phyloP scores from a whole-genome alignment of 441 rosid genomes.

The Croton laevigatus region DNA sequence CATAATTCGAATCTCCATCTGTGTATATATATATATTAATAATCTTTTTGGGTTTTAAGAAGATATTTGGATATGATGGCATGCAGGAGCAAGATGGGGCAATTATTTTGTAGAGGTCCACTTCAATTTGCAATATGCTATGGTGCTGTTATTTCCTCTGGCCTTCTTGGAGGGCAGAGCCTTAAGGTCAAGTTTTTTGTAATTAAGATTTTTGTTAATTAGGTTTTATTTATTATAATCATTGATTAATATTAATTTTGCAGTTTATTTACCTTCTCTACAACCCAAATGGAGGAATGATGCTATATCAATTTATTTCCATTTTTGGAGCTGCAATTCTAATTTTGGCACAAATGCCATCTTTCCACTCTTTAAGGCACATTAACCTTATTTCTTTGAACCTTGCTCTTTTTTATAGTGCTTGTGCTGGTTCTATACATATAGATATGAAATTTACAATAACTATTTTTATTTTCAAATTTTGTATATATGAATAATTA shows the following conservation, averaged over 20 bases:
- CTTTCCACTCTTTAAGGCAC: constrained; percentile 58
- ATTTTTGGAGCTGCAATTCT: constrained; percentile 37
- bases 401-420: constrained; percentile 47
- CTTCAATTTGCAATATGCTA: constrained; percentile 51
- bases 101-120: constrained; percentile 54
- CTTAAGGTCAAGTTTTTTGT: constrained; percentile 39
- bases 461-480: background rate
- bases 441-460: constrained; percentile 26
- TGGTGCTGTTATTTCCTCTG: constrained; percentile 44
- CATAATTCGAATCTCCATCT: too few relatives aligned
- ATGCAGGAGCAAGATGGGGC: constrained; percentile 42
- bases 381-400: constrained; percentile 51
- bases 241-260: background rate
- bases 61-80: too few relatives aligned
- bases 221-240: background rate
- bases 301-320: constrained; percentile 46
- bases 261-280: constrained; percentile 54
- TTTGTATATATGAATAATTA: too few relatives aligned
- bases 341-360: constrained; percentile 53
- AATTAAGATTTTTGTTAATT: background rate
- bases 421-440: constrained; percentile 38
- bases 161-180: constrained; percentile 53
- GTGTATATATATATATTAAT: too few relatives aligned
- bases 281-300: constrained; percentile 40
- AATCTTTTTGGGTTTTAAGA: too few relatives aligned